phyloP scores from a whole-genome alignment of 148 eudicot species.

The Cornus florida region DNA sequence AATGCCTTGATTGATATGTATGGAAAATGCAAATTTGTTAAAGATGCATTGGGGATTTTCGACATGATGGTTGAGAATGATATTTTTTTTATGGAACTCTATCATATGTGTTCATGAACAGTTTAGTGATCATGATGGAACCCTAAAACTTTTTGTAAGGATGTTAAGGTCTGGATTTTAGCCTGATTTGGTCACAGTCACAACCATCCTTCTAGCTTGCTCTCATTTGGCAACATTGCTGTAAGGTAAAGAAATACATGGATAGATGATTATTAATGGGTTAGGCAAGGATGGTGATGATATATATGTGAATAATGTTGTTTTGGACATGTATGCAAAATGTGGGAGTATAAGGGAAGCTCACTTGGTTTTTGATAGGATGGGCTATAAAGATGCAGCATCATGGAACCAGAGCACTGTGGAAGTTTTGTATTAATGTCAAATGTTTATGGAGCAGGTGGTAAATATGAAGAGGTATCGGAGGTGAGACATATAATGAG shows the following conservation, averaged over 20 bases:
- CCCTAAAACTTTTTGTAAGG: slow-evolving; percentile 38
- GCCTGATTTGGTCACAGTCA: slow-evolving; percentile 69
- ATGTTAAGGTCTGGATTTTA: slow-evolving; percentile 43
- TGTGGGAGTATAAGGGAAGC: slow-evolving; percentile 70
- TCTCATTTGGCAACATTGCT: slow-evolving; percentile 54
- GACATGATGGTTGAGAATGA: slow-evolving; percentile 50
- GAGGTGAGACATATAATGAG: slow-evolving; percentile 61
- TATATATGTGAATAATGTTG: slow-evolving; percentile 43
- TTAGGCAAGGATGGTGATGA: slow-evolving; percentile 23
- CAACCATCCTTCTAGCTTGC: slow-evolving; percentile 69
- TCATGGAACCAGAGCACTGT: slow-evolving; percentile 79
- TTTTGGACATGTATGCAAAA: slow-evolving; percentile 69
- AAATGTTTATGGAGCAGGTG: slow-evolving; percentile 60
- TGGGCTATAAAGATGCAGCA: slow-evolving; percentile 60
- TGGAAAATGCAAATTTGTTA: too few relatives aligned
- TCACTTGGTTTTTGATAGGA: slow-evolving; percentile 44
- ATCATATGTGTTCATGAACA: slow-evolving; percentile 56
- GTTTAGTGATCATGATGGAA: slow-evolving; percentile 50
- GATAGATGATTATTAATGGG: slow-evolving; percentile 53
- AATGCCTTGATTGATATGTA: too few relatives aligned
- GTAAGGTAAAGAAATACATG: slow-evolving; percentile 63
- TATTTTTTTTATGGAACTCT: slow-evolving; percentile 71
- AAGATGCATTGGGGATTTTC: slow-evolving; percentile 44
- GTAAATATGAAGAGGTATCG: slow-evolving; percentile 65
- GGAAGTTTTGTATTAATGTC: slow-evolving; percentile 78